Percentiles rank a stretch among this genome's conserved stretches.
These are phyloP conservation scores for Gnomoniopsis sp. DNA, from an alignment of 2,329 filamentous ascomycete genomes.

Conservation along the genomic window DNA sequence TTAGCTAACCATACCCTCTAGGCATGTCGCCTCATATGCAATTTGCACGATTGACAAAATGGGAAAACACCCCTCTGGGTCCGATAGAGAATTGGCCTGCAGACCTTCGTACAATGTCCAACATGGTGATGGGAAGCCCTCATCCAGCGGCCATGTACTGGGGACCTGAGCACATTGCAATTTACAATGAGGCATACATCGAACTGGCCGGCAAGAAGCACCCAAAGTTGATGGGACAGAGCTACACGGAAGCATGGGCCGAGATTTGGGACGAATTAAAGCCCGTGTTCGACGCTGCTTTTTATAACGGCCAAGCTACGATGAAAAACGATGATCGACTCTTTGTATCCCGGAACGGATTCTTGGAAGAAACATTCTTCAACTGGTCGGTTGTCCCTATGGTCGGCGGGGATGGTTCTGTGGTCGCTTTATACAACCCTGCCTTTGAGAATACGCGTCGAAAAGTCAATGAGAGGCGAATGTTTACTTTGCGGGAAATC, in stretches of 20 bases:
- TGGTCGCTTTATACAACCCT: constrained; percentile 76
- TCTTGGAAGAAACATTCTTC: constrained; percentile 76
- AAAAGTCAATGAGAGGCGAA: constrained; percentile 74
- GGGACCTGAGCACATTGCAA: constrained; percentile 58
- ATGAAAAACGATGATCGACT: constrained; percentile 82
- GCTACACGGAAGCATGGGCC: constrained; percentile 64
- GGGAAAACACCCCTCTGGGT: constrained; percentile 69
- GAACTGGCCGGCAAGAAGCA: constrained; percentile 65
- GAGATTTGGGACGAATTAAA: constrained; percentile 74
- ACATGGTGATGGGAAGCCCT: constrained; percentile 76
- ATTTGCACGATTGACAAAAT: constrained; percentile 69
- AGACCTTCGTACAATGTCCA: constrained; percentile 74
- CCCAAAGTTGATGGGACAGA: constrained; percentile 69
- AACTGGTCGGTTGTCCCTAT: constrained; percentile 80
- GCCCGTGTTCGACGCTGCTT: constrained; percentile 65
- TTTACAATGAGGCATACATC: constrained; percentile 72
- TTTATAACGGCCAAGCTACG: constrained; percentile 68
- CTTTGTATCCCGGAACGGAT: constrained; percentile 67
- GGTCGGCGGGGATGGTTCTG: constrained; percentile 68
- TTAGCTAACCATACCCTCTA: not conserved
- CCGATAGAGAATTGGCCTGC: constrained; percentile 71
- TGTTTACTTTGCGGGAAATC: constrained; percentile 75
- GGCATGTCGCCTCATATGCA: constrained; percentile 67
- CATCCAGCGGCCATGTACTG: constrained; percentile 77
- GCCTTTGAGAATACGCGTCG: constrained; percentile 77